Evolutionary conservation across 2,329 filamentous ascomycete species (phyloP).

Genomic region (Tolypocladium capitatum): DNA sequence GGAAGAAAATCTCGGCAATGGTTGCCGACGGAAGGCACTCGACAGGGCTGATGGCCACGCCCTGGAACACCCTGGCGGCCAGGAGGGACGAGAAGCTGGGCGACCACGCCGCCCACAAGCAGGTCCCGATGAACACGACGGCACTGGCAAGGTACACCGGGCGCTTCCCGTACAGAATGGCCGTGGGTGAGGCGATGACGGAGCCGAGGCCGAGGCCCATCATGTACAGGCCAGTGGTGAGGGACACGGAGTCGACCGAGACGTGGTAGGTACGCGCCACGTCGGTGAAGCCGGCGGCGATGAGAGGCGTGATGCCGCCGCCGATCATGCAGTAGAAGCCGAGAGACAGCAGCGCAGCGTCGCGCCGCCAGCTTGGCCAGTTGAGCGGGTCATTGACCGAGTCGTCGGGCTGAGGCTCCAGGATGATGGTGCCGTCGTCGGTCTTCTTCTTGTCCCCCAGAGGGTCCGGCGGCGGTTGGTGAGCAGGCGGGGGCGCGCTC

Average conservation of each 20-base stretch:
- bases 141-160: constrained; percentile 75
- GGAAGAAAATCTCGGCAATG: constrained; percentile 90
- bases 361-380: constrained; percentile 73
- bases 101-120: constrained; percentile 77
- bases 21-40: constrained; percentile 89
- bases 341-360: constrained; percentile 65
- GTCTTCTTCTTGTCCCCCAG: constrained; percentile 62
- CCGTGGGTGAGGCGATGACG: constrained; percentile 75
- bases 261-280: constrained; percentile 56
- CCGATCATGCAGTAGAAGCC: constrained; percentile 91
- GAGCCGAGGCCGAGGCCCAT: constrained; percentile 79
- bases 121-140: constrained; percentile 62
- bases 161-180: constrained; percentile 80
- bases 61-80: constrained; percentile 73
- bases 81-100: constrained; percentile 69
- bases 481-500: no score
- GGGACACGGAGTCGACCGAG: constrained; percentile 57
- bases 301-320: constrained; percentile 79
- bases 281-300: constrained; percentile 80
- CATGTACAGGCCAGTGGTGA: constrained; percentile 91
- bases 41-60: constrained; percentile 75
- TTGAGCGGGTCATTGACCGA: constrained; percentile 85
- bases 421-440: constrained; percentile 66
- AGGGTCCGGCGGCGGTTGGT: no score
- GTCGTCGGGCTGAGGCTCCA: constrained; percentile 87